A percentile compares a stretch with the other conserved stretches of the same genome.
phyloP scores from a whole-genome alignment of 805 yeast genomes.

The Candida ovalis region DNA sequence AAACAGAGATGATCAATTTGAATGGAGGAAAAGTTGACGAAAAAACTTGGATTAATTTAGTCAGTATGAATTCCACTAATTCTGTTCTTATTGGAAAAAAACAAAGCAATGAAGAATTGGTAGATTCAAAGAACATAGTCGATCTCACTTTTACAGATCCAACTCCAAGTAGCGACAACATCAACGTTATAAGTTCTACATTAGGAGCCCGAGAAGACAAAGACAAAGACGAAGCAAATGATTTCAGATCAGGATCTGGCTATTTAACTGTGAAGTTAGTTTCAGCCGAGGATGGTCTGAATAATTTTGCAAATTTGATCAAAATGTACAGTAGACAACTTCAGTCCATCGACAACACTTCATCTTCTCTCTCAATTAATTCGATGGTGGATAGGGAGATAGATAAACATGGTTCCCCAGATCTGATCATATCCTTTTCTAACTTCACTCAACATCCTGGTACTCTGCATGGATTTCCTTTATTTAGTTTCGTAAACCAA shows the following conservation, averaged over 20 bases:
- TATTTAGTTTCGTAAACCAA: constrained; percentile 9
- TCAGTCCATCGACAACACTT: not conserved
- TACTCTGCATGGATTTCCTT: constrained; percentile 19
- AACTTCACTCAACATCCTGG: constrained; percentile 2
- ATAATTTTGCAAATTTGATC: not conserved
- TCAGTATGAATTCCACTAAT: constrained; percentile 18
- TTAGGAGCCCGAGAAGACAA: not conserved
- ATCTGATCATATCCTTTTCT: not conserved
- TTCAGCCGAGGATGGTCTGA: not conserved
- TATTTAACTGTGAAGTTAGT: not conserved
- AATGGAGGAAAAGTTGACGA: constrained; percentile 12
- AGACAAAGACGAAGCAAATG: not conserved
- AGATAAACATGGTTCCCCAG: not conserved
- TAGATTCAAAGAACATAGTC: not conserved
- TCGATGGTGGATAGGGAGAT: not conserved
- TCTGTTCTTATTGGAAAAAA: constrained; percentile 12
- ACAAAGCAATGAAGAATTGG: not conserved
- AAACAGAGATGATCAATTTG: constrained; percentile 22
- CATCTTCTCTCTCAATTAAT: not conserved
- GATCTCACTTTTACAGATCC: not conserved
- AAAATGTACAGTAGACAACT: not conserved
- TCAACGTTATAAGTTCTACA: not conserved
- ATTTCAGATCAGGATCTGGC: not conserved
- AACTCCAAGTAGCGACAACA: not conserved
- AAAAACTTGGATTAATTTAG: constrained; percentile 21